Percentiles rank a stretch among this genome's conserved stretches.
Conservation (phyloP, 495 filamentous ascomycete species). For the Cercophora sp. region DNA sequence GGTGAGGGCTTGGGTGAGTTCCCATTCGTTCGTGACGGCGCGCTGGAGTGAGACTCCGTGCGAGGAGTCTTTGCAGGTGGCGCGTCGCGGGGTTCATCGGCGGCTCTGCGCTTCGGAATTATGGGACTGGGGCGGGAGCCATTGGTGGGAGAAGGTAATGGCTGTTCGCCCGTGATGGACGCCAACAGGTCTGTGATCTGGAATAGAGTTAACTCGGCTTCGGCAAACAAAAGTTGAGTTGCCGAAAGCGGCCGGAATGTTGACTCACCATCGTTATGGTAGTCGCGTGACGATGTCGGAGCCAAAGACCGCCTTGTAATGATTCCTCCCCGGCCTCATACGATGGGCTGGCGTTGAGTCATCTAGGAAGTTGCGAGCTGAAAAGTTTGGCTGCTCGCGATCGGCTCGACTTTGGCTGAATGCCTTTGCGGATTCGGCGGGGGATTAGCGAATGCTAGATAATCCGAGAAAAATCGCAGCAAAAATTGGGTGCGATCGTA, state of each 20-base stretch:
- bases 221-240: too few species aligned
- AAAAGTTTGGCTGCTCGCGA: not conserved
- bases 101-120: conserved; percentile 49
- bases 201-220: too few species aligned
- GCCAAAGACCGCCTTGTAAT: conserved; percentile 11
- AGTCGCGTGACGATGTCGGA: too few species aligned
- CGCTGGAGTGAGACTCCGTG: conserved; percentile 16
- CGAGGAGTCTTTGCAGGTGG: conserved; percentile 27
- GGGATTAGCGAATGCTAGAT: not conserved
- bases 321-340: conserved; percentile 31
- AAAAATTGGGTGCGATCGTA: not conserved
- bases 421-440: too few species aligned
- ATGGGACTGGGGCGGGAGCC: conserved; percentile 21
- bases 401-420: too few species aligned
- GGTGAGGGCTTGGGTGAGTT: conserved; percentile 15
- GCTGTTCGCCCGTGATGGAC: conserved; percentile 49
- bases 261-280: conserved; percentile 30
- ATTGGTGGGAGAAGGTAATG: conserved; percentile 30
- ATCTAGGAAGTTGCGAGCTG: conserved; percentile 19
- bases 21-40: conserved; percentile 15
- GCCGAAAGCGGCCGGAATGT: too few species aligned
- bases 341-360: conserved; percentile 23
- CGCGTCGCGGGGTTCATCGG: conserved; percentile 37
- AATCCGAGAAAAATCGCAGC: not conserved
- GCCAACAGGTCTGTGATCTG: conserved; percentile 54